Base-by-base conservation (phyloP, 2,329 filamentous ascomycete species). In the Cercospora zeae-maydis region DNA sequence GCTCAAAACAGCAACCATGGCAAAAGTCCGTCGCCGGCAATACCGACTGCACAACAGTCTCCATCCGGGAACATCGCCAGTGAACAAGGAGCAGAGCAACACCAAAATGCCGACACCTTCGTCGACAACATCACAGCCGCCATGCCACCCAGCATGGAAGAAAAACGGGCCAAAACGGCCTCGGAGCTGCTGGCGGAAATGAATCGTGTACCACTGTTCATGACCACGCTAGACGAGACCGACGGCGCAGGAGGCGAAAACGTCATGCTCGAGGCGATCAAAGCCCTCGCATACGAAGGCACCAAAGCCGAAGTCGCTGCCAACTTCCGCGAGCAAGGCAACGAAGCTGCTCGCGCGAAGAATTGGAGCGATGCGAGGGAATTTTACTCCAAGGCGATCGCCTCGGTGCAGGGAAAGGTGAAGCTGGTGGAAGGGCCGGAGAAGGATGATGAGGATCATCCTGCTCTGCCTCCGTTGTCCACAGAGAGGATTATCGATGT, bases 211-310 rank as follows among this genome's bases (percentile, higher is more conserved):
- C 95, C 95, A 6, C 84, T 99, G 37, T 99, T 99, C 82, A 99
- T 99, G 95, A 98, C 92, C 31, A 88, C 91, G 69, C 83, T 97
- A 34, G 91, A 85, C 63, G 83, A 85, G 63, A 83, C 82, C 11
- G 67, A 70, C 34, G 82, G 82, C 58, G 83, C 82, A 62, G 81
- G 82, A 65, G 81, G 83, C 62, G 90, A 96, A 67, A 96, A 96
- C 73, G 82, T 89, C 65, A 87, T 90, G 69, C 82, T 96, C 0
- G 92, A 96, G 71, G 96, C 95, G 0, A 83, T 99, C 64, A 89
- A 91, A 74, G 93, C 95, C 0, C 81, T 99, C 39, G 91, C 92
- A 31, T 96, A 97, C 75, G 95, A 99, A 79, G 96, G 95, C 19
- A 93, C 92, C 8, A 87, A 91, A 54, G 83, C 88, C 9, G 93